These are phyloP conservation scores for Inga leiocalycina DNA, from an alignment of 306 rosid species.

Conservation along the genomic window DNA sequence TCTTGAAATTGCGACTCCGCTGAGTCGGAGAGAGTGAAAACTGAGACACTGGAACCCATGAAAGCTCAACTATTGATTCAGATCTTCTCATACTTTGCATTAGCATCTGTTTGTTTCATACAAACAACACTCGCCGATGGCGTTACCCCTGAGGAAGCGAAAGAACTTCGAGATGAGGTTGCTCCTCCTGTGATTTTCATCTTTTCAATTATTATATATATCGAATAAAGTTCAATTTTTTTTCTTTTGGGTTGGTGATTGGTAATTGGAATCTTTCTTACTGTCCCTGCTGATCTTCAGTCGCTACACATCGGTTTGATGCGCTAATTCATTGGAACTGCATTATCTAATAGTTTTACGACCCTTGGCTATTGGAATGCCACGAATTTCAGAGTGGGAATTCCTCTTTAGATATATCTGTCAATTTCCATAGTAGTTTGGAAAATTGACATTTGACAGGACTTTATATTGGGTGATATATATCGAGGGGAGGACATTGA, in stretches of 20 bases:
- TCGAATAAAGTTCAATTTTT: not conserved
- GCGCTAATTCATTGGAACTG: not conserved
- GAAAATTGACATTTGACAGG: not conserved
- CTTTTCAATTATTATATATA: not conserved
- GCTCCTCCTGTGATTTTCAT: not conserved
- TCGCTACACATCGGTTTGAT: not conserved
- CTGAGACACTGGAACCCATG: slow-evolving; percentile 39
- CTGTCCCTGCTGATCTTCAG: not conserved
- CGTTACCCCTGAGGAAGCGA: slow-evolving; percentile 73
- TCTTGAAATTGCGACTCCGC: not conserved
- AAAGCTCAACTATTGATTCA: slow-evolving; percentile 42
- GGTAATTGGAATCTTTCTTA: not conserved
- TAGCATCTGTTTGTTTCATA: slow-evolving; percentile 33
- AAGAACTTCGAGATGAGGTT: slow-evolving; percentile 76
- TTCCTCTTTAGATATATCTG: not conserved
- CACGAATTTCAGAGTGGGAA: not conserved
- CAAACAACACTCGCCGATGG: slow-evolving; percentile 52
- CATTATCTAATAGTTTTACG: not conserved
- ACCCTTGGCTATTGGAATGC: not conserved
- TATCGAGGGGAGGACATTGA: not conserved
- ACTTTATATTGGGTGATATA: not conserved
- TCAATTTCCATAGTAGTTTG: not conserved
- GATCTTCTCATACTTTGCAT: slow-evolving; percentile 38
- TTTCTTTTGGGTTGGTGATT: not conserved
- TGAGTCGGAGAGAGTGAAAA: not conserved